phyloP scores from a whole-genome alignment of 2,329 filamentous ascomycete species.

The Colletotrichum agaves region DNA sequence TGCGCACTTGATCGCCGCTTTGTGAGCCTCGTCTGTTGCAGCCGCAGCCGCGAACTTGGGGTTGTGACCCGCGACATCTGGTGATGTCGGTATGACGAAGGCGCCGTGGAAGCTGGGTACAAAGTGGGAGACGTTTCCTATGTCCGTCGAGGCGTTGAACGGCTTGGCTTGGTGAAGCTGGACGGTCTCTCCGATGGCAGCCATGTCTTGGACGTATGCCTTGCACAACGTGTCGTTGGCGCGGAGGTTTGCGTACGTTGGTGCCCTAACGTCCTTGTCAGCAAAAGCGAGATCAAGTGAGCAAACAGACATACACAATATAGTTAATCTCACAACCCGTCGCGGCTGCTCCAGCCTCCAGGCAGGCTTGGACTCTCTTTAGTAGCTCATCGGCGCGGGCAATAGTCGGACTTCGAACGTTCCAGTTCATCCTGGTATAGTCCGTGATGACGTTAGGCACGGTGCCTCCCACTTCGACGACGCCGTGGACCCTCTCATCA shows the following conservation, averaged over 20 bases:
- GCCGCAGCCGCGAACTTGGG: conserved; percentile 57
- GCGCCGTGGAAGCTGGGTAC: conserved; percentile 60
- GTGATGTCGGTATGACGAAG: conserved; percentile 54
- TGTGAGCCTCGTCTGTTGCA: conserved; percentile 51
- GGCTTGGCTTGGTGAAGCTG: conserved; percentile 49
- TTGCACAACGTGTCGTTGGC: conserved; percentile 57
- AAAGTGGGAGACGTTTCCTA: conserved; percentile 62
- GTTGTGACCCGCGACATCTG: conserved; percentile 51
- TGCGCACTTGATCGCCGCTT: conserved; percentile 53
- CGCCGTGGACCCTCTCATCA: conserved; percentile 49
- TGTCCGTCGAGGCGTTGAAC: conserved; percentile 57
- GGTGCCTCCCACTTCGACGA: conserved; percentile 50
- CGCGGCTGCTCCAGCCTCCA: conserved; percentile 49
- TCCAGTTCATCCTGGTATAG: conserved; percentile 52
- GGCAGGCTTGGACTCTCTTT: conserved; percentile 49
- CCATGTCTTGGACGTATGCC: conserved; percentile 57
- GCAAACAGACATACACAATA: conserved; percentile 44
- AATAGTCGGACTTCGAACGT: conserved; percentile 50
- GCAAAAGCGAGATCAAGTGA: no score
- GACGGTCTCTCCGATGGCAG: conserved; percentile 49
- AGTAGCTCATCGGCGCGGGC: conserved; percentile 43
- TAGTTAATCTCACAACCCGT: conserved; percentile 50
- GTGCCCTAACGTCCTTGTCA: conserved; percentile 40
- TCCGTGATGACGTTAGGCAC: conserved; percentile 54
- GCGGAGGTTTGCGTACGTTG: conserved; percentile 57